Conservation (phyloP, 2,329 filamentous ascomycete species). For the Rosellinia necatrix region DNA sequence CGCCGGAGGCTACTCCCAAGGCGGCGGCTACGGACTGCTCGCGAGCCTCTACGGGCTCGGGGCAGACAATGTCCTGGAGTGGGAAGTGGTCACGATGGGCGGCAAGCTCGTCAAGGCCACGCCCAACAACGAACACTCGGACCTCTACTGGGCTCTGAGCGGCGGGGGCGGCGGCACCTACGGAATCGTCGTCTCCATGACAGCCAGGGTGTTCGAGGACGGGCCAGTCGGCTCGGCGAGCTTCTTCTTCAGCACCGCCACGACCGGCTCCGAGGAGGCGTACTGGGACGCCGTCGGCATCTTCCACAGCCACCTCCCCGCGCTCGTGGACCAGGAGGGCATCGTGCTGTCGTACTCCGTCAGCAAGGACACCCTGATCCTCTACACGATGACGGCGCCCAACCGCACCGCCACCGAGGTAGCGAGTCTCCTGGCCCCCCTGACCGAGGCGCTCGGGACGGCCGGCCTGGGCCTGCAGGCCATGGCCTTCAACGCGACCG, state of each 20-base stretch:
- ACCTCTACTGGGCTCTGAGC: conserved; percentile 4
- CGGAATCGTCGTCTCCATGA: conserved; percentile 54
- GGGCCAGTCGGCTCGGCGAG: conserved; percentile 47
- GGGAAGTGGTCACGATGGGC: not conserved
- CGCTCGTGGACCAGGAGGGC: conserved; percentile 2
- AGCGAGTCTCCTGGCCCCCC: not conserved
- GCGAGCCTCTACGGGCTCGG: not conserved
- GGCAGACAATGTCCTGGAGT: not conserved
- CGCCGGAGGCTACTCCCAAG: conserved; percentile 13
- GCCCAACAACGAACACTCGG: not conserved
- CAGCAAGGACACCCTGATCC: conserved; percentile 4
- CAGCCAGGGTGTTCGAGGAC: conserved; percentile 54
- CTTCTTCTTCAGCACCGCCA: conserved; percentile 1
- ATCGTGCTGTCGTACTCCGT: conserved; percentile 9
- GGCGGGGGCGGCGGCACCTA: conserved; percentile 2
- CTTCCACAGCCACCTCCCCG: conserved; percentile 1
- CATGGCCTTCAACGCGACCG: not conserved
- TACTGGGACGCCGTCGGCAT: conserved; percentile 2
- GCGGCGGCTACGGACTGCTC: not conserved
- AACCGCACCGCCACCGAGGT: conserved; percentile 2
- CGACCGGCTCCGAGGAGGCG: conserved; percentile 2
- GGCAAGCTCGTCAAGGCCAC: not conserved
- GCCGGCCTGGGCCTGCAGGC: not conserved
- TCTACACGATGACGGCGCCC: conserved; percentile 10
- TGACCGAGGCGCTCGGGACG: not conserved